phyloP scores from a whole-genome alignment of 2,329 filamentous ascomycete genomes.

The Ophiostoma fasciatum region DNA sequence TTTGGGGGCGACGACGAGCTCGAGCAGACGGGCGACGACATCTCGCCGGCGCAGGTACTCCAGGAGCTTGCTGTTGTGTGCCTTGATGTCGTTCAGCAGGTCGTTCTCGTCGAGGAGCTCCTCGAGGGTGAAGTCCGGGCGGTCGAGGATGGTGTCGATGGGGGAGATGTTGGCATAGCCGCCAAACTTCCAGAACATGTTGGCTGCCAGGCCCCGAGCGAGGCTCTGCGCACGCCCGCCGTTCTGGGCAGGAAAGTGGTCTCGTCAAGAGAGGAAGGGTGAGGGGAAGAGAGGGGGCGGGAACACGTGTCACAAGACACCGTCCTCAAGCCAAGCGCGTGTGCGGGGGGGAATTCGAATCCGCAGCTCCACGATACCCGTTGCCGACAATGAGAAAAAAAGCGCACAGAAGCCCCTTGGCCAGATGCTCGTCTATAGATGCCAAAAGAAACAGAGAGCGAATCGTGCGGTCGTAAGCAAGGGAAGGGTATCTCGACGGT shows the following conservation, averaged over 20 bases:
- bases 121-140: constrained; percentile 88
- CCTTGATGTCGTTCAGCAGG: constrained; percentile 92
- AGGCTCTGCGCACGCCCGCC: constrained; percentile 1
- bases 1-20: constrained; percentile 79
- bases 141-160: constrained; percentile 93
- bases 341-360: too few species aligned
- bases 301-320: too few species aligned
- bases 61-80: constrained; percentile 94
- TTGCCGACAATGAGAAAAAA: too few species aligned
- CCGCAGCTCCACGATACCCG: too few species aligned
- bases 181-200: constrained; percentile 99
- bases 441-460: constrained; percentile 3
- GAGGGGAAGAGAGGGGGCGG: too few species aligned
- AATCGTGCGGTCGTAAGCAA: constrained; percentile 1
- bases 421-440: constrained; percentile 3
- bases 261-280: too few species aligned
- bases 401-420: constrained; percentile 1
- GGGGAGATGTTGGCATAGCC: constrained; percentile 95
- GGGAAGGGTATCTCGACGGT: constrained; percentile 8
- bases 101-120: constrained; percentile 93
- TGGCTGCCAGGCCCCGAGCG: constrained; percentile 26
- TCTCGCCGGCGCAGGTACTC: constrained; percentile 85
- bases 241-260: too few species aligned
- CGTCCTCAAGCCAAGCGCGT: too few species aligned
- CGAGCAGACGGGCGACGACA: constrained; percentile 69